Evolutionary conservation across 176 grass and related monocot genomes (phyloP), one percentile per base, ranked within the genome.

Genomic region (Eragrostis nindensis): DNA sequence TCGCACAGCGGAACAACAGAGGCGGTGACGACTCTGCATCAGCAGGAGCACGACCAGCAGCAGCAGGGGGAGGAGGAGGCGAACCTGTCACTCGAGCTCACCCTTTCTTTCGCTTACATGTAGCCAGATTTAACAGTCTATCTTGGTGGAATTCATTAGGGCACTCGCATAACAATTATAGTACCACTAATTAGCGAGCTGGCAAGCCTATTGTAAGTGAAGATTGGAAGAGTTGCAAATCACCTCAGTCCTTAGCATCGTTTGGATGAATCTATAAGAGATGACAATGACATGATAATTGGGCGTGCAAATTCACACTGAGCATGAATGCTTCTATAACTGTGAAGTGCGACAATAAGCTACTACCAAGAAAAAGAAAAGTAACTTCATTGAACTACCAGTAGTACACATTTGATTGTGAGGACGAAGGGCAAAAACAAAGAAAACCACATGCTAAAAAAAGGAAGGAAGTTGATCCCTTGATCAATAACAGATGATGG

Each of bases 61-160:
- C 65, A 88, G 21, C 59, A 88, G 25, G 0, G n/a, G 18, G 77
- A 79, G 21, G 30, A 79, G 32, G 63, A 26, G 53, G 7, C 13
- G 19, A 63, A 84, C 47, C 68, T 94, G 25, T 92, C 89, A 1
- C 89, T 93, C 6, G 86, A 97, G 41, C 85, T 97, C 38, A 90
- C 91, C 27, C 87, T 97, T 62, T 92, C 91, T 11, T 97, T 97
- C 70, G 78, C 92, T 69, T 97, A 94, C 82, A 94, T 97, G 94
- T 97, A 92, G 68, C 16, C 1, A 52, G 24, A 7, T 62, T 38
- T 40, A 3, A 43, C 27, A 13, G 52, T 36, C 43, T 25, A 44
- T 39, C 21, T 6, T 39, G 62, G 12, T 19, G 32, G 52, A 18
- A 50, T 73, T 80, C 80, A 19, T 18, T 74, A 40, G 59, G 38